phyloP scores from a whole-genome alignment of 352 stramenopile species.

The Pythium sukuiense region DNA sequence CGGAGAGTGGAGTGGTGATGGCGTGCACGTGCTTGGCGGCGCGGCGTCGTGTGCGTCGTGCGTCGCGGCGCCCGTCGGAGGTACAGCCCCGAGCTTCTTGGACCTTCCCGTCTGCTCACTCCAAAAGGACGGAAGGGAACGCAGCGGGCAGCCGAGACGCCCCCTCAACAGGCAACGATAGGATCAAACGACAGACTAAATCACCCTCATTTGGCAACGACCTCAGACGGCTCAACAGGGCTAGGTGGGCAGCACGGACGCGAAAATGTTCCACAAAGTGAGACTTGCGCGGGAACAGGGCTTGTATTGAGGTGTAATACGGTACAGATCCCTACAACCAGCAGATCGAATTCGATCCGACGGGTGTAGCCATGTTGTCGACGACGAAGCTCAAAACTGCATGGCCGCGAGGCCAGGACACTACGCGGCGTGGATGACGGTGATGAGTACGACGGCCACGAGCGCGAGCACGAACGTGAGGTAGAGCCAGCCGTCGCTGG shows the following conservation, averaged over 20 bases:
- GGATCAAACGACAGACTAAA: background rate
- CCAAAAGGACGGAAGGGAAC: slow-evolving; percentile 15
- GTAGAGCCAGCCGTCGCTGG: slow-evolving; percentile 64
- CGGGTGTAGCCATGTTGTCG: slow-evolving; percentile 17
- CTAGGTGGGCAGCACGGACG: slow-evolving; percentile 9
- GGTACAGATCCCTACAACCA: background rate
- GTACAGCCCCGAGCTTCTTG: background rate
- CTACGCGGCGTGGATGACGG: slow-evolving; percentile 57
- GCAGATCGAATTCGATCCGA: too few relatives aligned
- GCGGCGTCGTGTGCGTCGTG: background rate
- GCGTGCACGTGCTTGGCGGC: background rate
- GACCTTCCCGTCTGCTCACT: slow-evolving; percentile 7
- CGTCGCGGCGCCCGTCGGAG: background rate
- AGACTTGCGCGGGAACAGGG: slow-evolving; percentile 2
- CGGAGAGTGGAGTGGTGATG: background rate
- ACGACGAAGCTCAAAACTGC: background rate
- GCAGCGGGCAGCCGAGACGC: slow-evolving; percentile 14
- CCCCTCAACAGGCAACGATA: slow-evolving; percentile 12
- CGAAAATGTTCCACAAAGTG: slow-evolving; percentile 22
- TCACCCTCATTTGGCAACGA: slow-evolving; percentile 18
- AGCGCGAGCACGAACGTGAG: slow-evolving; percentile 61
- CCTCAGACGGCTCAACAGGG: slow-evolving; percentile 13
- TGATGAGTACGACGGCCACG: slow-evolving; percentile 70
- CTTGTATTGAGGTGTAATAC: background rate
- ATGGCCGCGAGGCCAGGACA: slow-evolving; percentile 10